Base-by-base conservation (phyloP, 495 filamentous ascomycete genomes). In the Podospora bellae-mahoneyi region DNA sequence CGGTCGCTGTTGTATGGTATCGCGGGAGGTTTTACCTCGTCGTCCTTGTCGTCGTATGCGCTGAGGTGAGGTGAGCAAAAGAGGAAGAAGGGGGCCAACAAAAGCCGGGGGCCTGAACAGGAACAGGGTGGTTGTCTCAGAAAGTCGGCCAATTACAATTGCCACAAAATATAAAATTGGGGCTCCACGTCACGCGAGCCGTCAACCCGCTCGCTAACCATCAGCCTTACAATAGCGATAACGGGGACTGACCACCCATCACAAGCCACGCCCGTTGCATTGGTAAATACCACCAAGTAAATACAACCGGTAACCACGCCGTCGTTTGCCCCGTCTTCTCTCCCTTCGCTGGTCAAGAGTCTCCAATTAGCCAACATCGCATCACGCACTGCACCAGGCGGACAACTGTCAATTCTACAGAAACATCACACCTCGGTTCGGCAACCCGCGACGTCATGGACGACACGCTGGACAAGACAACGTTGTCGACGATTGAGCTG, bases 401-500 rank as follows among this genome's bases (percentile, higher is more conserved):
- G 39, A 48, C 64, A 61, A 62, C 30, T 34, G 39, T 5, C 27
- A 5, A 59, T 39, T 39, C 28, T 56, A 5, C 30, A 62, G 16
- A 23, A 23, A 23, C 23, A 23, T 23, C 23, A 23, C 23, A 23
- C 23, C 23, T 23, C 23, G 23, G 23, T 23, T 23, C 1, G 23
- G n/a, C 27, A 58, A 32, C 6, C 65, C 72, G 30, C 30, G 66
- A 70, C 68, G 62, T 44, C 66, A 84, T 84, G 81, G 82, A 84
- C 16, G 78, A 79, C 64, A 76, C 75, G 1, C 74, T 85, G 7
- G 85, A 86, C 71, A 77, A 80, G 54, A 85, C 84, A 2, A 81
- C 86, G 0, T 75, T 86, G 4, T 81, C 82, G 34, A 94, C 93
- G 0, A 87, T 96, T 60, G 87, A 89, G 44, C 83, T 92, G 62